phyloP scores from a whole-genome alignment of 306 rosid genomes.

The Begonia masoniana region DNA sequence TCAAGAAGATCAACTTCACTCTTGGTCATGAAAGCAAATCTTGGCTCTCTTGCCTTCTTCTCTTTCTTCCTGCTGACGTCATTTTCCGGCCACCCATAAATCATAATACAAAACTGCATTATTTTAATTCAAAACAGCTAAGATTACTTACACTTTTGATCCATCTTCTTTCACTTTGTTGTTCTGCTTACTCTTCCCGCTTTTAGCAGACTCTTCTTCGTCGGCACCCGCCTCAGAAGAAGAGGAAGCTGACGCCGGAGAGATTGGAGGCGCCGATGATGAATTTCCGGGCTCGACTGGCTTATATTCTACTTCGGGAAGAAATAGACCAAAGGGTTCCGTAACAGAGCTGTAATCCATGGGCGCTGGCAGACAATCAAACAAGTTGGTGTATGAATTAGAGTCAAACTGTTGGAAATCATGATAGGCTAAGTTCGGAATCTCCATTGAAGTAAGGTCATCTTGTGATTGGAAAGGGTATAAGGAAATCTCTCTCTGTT shows the following conservation, averaged over 20 bases:
- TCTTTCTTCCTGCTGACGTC: constrained; percentile 46
- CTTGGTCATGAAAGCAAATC: constrained; percentile 63
- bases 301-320: no score
- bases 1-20: constrained; percentile 65
- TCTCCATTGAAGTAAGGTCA: no score
- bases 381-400: no score
- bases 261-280: constrained; percentile 6
- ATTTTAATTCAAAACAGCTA: not conserved
- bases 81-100: constrained; percentile 17
- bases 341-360: no score
- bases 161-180: constrained; percentile 30
- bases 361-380: no score
- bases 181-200: constrained; percentile 27
- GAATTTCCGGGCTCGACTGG: not conserved
- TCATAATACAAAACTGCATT: constrained; percentile 18
- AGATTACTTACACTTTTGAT: constrained; percentile 24
- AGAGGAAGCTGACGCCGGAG: constrained; percentile 47
- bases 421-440: no score
- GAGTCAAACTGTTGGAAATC: no score
- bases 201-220: constrained; percentile 37
- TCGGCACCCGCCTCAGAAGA: constrained; percentile 66
- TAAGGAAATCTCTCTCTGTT: no score
- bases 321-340: no score
- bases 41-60: constrained; percentile 48
- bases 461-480: no score